phyloP scores from a whole-genome alignment of 768 basidiomycete genomes.

The Boletales sp. region DNA sequence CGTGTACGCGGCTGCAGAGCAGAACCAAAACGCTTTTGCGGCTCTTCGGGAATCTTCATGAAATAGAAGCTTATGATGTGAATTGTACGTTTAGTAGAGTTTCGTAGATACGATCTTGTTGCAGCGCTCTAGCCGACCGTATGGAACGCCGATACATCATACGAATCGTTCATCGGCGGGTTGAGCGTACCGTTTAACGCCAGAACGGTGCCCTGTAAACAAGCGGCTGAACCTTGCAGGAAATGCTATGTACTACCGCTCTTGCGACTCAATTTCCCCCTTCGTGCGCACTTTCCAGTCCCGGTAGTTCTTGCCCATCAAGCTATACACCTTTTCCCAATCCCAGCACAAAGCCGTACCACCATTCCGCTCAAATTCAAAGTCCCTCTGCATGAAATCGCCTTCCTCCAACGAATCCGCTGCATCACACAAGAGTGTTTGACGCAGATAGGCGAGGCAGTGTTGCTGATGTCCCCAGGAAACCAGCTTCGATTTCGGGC shows the following conservation, averaged over 20 bases:
- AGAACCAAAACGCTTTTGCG: constrained; percentile 3
- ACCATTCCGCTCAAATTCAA: constrained; percentile 19
- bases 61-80: neutral
- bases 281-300: constrained; percentile 1
- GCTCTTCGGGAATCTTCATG: too few species aligned
- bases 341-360: constrained; percentile 20
- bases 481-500: neutral
- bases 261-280: neutral
- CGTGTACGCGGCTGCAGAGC: constrained; percentile 25
- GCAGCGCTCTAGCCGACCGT: too few species aligned
- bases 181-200: too few species aligned
- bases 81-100: too few species aligned
- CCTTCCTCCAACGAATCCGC: constrained; percentile 32
- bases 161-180: too few species aligned
- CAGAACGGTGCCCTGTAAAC: too few species aligned
- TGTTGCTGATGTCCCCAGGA: constrained; percentile 27
- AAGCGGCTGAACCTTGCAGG: too few species aligned
- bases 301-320: constrained; percentile 7
- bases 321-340: constrained; percentile 17
- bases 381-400: constrained; percentile 29
- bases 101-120: too few species aligned
- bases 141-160: too few species aligned
- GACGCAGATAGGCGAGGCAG: constrained; percentile 37
- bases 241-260: neutral
- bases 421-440: constrained; percentile 34